Evolutionary conservation across 306 rosid species (phyloP).

Genomic region (Corylus avellana): DNA sequence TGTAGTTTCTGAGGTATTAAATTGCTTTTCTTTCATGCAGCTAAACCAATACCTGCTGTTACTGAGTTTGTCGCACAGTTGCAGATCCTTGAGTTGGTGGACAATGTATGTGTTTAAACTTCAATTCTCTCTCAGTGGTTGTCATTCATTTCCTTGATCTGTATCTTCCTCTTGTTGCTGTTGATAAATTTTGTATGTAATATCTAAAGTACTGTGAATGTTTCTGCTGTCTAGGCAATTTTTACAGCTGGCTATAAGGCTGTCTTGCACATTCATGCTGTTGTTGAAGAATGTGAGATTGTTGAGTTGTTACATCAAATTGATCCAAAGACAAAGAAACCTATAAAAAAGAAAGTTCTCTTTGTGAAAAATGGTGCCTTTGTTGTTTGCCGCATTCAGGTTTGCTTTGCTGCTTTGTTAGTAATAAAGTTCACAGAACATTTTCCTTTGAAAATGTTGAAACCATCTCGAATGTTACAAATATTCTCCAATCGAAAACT

Average conservation of each 20-base stretch:
- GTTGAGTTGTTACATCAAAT: constrained; percentile 87
- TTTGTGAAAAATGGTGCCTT: constrained; percentile 93
- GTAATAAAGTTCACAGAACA: background rate
- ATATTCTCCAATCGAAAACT: background rate
- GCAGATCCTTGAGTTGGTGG: constrained; percentile 89
- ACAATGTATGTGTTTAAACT: constrained; percentile 52
- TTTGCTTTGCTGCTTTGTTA: constrained; percentile 32
- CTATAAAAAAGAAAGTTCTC: constrained; percentile 76
- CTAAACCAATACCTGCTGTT: constrained; percentile 65
- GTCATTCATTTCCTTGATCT: background rate
- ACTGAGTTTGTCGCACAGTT: constrained; percentile 82
- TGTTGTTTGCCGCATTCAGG: constrained; percentile 89
- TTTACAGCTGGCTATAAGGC: constrained; percentile 99
- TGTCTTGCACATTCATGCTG: constrained; percentile 83
- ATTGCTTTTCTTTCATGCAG: constrained; percentile 50
- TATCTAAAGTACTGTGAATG: constrained; percentile 15
- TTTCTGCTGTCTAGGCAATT: constrained; percentile 64
- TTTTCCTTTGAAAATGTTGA: background rate
- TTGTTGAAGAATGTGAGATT: constrained; percentile 99
- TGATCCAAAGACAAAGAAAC: constrained; percentile 87
- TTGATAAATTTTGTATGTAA: constrained; percentile 16
- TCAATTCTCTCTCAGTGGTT: constrained; percentile 5
- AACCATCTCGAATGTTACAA: background rate
- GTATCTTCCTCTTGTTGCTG: background rate
- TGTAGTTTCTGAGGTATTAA: constrained; percentile 9